Base-by-base conservation (phyloP, 192 early-diverging fungal species). In the Haplosporangium gracile region DNA sequence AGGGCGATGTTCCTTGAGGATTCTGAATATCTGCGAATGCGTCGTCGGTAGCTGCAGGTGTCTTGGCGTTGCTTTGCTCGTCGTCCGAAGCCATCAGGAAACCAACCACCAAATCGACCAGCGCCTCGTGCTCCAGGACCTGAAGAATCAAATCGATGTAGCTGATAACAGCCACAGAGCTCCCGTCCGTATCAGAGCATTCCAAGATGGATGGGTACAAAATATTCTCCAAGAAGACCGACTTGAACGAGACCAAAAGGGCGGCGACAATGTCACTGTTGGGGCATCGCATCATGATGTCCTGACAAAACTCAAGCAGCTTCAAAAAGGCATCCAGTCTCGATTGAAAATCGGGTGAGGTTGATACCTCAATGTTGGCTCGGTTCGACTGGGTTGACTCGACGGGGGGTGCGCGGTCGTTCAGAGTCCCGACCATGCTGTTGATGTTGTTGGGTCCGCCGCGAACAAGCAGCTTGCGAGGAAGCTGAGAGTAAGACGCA, bases 151-250 rank as follows among this genome's bases (percentile, higher is more conserved):
- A 83, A 75, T 96, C 94, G 68, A 99, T 91, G 73, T 99, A 99
- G 75, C 93, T 95, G 82, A 99, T 95, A 2, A 96, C 94, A 4
- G 97, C 95, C 0, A 97, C 95, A 24, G 97, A 94, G 74, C 95
- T 96, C 8, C 97, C 97, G 85, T 99, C 97, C 32, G 94, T 95
- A 87, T 99, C 98, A 0, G 96, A 97, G 85, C 95, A 95, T 71
- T 95, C 96, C 51, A 95, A 85, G 70, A 98, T 90, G 49, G 95
- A 95, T 29, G 97, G 95, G 74, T 96, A 95, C 55, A 99, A 89
- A 74, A 97, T 97, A 55, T 95, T 94, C 72, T 95, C 95, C 57
- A 99, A 88, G 87, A 98, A 97, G 42, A 95, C 93, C 38, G 90
- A 85, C 72, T 94, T 91, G 85, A 99, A 89, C 51, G 93, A 94